A percentile compares a stretch with the other conserved stretches of the same genome.
These are phyloP conservation scores for Paulownia fortunei DNA, from an alignment of 257 asterid species.

Conservation along the genomic window DNA sequence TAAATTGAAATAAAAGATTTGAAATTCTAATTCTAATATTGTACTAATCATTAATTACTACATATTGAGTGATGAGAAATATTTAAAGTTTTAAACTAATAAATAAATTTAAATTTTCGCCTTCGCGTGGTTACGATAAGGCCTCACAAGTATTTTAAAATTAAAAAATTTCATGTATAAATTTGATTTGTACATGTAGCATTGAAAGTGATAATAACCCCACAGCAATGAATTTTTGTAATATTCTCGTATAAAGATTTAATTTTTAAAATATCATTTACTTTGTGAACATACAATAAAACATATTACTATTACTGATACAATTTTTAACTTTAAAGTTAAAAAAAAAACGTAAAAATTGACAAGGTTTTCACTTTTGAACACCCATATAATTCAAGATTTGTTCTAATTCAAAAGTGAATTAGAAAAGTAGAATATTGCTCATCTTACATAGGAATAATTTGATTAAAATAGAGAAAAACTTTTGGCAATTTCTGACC, in stretches of 20 bases:
- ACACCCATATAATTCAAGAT: background rate
- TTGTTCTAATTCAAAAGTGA: background rate
- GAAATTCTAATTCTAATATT: too few species aligned
- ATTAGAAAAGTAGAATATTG: background rate
- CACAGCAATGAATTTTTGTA: background rate
- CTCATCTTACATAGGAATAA: background rate
- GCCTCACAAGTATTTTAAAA: too few species aligned
- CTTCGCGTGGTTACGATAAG: too few species aligned
- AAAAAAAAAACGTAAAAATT: background rate
- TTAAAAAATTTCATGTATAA: background rate
- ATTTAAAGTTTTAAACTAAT: too few species aligned
- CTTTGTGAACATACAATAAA: too few species aligned
- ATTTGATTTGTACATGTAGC: background rate
- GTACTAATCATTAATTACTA: too few species aligned
- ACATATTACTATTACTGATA: too few species aligned
- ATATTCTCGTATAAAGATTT: too few species aligned
- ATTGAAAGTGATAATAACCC: background rate
- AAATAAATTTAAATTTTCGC: too few species aligned
- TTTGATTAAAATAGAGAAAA: background rate
- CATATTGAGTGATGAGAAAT: too few species aligned
- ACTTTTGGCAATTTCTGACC: background rate
- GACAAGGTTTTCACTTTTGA: background rate
- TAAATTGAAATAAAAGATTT: too few species aligned
- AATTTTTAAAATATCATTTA: background rate
- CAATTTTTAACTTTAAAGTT: too few species aligned